A percentile compares a stretch with the other conserved stretches of the same genome.
Evolutionary conservation across 1,284 basidiomycete species (phyloP).

Genomic region (Sporisorium reilianum): DNA sequence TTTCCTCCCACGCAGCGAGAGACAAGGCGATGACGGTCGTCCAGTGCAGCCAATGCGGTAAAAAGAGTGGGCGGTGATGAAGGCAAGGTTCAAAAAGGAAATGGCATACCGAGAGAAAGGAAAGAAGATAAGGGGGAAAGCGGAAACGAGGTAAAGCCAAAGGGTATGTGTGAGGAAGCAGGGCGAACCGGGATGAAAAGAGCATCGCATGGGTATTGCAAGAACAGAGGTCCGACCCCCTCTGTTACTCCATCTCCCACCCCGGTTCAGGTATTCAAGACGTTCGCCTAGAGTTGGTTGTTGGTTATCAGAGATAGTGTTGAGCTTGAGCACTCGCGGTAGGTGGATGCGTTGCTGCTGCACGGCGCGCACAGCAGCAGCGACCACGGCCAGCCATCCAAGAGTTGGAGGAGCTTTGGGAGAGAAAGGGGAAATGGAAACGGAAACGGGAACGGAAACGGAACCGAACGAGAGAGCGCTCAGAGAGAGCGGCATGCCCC

Average conservation of each 20-base stretch:
- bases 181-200: conserved; percentile 49
- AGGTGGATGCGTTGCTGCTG: conserved; percentile 4
- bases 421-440: not conserved
- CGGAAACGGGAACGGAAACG: not conserved
- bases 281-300: conserved; percentile 41
- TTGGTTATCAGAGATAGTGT: conserved; percentile 10
- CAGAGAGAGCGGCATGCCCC: not conserved
- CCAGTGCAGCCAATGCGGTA: not conserved
- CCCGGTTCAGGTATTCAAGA: conserved; percentile 52
- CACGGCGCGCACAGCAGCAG: conserved; percentile 36
- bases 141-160: conserved; percentile 14
- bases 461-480: not conserved
- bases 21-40: not conserved
- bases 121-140: conserved; percentile 4
- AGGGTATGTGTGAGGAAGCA: conserved; percentile 26
- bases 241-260: conserved; percentile 57
- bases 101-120: conserved; percentile 22
- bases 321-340: conserved; percentile 32
- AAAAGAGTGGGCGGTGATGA: conserved; percentile 32
- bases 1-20: not conserved
- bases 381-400: conserved; percentile 30
- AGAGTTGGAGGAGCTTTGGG: conserved; percentile 8
- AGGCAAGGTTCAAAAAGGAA: conserved; percentile 16
- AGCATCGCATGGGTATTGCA: conserved; percentile 59
- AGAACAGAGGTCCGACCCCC: conserved; percentile 59